Conservation (phyloP, 805 yeast species). For the Lipomyces sp. region DNA sequence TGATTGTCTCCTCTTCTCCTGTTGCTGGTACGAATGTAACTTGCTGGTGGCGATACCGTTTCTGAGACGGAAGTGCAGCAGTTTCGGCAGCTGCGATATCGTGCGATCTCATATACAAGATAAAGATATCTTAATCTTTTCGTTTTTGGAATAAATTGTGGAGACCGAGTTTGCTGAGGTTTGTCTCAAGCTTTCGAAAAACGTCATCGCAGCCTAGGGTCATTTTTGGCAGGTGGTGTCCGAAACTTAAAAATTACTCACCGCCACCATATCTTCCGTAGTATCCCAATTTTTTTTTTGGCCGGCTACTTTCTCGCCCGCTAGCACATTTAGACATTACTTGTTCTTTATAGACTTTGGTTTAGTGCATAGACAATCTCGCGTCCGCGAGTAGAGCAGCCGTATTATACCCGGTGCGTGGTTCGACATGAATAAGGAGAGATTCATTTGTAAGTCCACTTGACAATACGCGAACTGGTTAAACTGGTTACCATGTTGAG, state of each 20-base stretch:
- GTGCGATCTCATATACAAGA: constrained; percentile 7
- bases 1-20: constrained; percentile 1
- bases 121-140: not conserved
- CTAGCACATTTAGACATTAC: not conserved
- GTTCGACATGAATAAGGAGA: constrained; percentile 26
- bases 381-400: not conserved
- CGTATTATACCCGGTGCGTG: not conserved
- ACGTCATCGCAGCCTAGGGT: not conserved
- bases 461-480: not conserved
- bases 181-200: not conserved
- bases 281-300: not conserved
- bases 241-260: constrained; percentile 1
- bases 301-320: too few relatives aligned
- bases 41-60: constrained; percentile 25
- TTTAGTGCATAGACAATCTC: not conserved
- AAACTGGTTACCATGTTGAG: not conserved
- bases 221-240: not conserved
- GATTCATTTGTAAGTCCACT: constrained; percentile 31
- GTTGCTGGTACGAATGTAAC: constrained; percentile 26
- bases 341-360: not conserved
- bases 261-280: not conserved
- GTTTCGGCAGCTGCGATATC: constrained; percentile 10
- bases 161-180: not conserved
- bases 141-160: not conserved
- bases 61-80: constrained; percentile 5